Percentiles rank a stretch among this genome's conserved stretches.
These are phyloP conservation scores for Alternaria brassicae DNA, from an alignment of 2,329 filamentous ascomycete genomes.

Conservation along the genomic window DNA sequence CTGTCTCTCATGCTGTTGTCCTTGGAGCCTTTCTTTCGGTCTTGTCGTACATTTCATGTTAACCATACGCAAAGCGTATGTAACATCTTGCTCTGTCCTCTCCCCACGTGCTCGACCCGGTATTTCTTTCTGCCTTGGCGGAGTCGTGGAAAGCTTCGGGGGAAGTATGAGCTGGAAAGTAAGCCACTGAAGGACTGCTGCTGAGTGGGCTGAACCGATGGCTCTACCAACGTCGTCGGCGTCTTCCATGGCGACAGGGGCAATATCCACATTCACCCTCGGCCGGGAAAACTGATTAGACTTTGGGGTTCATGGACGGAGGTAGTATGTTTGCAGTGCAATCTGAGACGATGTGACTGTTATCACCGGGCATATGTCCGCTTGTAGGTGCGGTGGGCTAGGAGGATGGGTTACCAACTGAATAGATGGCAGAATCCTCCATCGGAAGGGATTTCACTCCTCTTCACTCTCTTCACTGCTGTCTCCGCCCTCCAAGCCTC, in stretches of 20 bases:
- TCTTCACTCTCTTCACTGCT: constrained; percentile 56
- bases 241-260: background rate
- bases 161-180: background rate
- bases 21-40: background rate
- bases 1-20: background rate
- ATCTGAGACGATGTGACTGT: no score
- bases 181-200: background rate
- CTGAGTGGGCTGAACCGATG: background rate
- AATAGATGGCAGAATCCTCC: background rate
- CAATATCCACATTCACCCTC: background rate
- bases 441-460: constrained; percentile 32
- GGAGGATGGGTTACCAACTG: background rate
- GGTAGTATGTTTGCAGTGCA: background rate
- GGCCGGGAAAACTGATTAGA: background rate
- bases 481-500: constrained; percentile 48
- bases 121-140: background rate
- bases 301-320: background rate
- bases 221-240: background rate
- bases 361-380: no score
- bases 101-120: background rate
- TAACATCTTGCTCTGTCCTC: background rate
- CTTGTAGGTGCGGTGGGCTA: background rate
- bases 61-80: background rate
- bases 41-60: background rate
- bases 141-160: no score